These are phyloP conservation scores for Claviceps humidiphila DNA, from an alignment of 2,329 filamentous ascomycete genomes.

Conservation along the genomic window DNA sequence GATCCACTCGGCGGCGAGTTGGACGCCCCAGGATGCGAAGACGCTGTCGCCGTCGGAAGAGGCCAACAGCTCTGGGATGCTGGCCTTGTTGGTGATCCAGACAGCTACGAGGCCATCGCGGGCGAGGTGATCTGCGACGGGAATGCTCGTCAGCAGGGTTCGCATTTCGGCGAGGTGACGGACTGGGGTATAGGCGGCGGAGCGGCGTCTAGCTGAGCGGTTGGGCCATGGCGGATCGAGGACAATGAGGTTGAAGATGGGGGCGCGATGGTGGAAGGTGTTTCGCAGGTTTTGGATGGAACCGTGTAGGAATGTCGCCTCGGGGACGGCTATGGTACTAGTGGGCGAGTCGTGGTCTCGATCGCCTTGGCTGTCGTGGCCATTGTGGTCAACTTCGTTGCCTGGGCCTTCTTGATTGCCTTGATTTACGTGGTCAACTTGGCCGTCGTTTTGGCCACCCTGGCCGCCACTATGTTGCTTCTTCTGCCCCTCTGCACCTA, in stretches of 20 bases:
- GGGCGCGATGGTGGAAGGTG: slow-evolving; percentile 28
- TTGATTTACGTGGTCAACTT: neutral
- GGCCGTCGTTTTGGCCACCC: too few species aligned
- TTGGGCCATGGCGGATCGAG: slow-evolving; percentile 77
- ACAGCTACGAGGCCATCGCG: slow-evolving; percentile 48
- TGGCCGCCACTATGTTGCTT: too few species aligned
- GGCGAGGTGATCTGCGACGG: slow-evolving; percentile 41
- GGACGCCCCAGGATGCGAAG: slow-evolving; percentile 54
- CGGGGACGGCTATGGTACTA: slow-evolving; percentile 7
- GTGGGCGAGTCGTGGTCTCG: neutral
- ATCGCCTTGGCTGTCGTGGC: neutral
- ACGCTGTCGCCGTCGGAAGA: slow-evolving; percentile 39
- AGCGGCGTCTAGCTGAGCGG: slow-evolving; percentile 53
- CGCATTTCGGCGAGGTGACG: slow-evolving; percentile 32
- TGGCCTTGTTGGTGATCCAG: slow-evolving; percentile 65
- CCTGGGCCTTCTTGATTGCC: neutral
- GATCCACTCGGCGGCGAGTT: slow-evolving; percentile 56
- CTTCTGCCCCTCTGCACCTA: neutral
- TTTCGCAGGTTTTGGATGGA: slow-evolving; percentile 28
- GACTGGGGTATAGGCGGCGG: slow-evolving; percentile 33
- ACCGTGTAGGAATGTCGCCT: slow-evolving; percentile 39
- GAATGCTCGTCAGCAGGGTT: slow-evolving; percentile 37
- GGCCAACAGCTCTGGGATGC: slow-evolving; percentile 41
- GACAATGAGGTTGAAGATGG: slow-evolving; percentile 52
- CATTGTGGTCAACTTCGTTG: neutral